Percentiles rank a stretch among this genome's conserved stretches.
Evolutionary conservation across 164 flowering plant species (phyloP).

Genomic region (Annona squamosa): DNA sequence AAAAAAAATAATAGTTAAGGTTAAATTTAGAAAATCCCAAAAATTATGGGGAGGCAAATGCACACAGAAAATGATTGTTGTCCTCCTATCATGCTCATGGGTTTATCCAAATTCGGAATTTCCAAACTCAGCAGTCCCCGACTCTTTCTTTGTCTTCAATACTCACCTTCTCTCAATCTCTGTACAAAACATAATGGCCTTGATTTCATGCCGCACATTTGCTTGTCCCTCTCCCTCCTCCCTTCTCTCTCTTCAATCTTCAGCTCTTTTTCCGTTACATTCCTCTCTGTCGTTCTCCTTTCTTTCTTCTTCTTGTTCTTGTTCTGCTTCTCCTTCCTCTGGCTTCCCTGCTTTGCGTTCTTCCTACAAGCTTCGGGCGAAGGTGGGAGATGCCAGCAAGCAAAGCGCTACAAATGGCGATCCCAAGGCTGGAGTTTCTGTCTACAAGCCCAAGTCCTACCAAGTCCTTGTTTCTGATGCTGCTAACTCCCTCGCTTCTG

Average conservation of each 20-base stretch:
- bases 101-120: neutral
- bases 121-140: neutral
- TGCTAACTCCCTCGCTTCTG: constrained; percentile 60
- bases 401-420: constrained; percentile 18
- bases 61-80: no score
- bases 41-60: no score
- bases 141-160: neutral
- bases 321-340: neutral
- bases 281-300: constrained; percentile 7
- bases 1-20: no score
- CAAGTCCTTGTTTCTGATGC: constrained; percentile 79
- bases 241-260: constrained; percentile 3
- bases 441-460: constrained; percentile 86
- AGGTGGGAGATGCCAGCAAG: constrained; percentile 19
- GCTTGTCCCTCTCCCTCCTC: constrained; percentile 11
- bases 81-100: neutral
- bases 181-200: neutral
- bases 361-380: constrained; percentile 4
- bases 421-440: constrained; percentile 66
- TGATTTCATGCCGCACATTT: neutral
- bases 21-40: no score
- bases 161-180: neutral
- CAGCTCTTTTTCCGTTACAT: neutral
- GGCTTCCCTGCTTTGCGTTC: constrained; percentile 10
- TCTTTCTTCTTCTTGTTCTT: neutral